Evolutionary conservation across 305 asterid species (phyloP).

Genomic region (Fraxinus latifolia): DNA sequence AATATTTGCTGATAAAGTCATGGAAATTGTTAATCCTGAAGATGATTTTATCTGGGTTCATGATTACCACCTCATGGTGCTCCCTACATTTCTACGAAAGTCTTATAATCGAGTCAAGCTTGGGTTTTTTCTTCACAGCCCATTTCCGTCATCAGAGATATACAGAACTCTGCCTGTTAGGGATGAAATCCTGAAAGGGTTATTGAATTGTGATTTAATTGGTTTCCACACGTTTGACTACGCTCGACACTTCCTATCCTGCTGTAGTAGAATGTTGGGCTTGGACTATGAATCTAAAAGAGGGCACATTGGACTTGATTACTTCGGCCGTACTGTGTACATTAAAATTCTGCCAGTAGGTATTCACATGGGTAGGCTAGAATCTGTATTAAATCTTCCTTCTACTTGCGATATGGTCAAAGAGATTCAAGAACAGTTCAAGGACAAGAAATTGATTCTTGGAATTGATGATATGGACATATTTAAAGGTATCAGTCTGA

Average conservation of each 20-base stretch:
- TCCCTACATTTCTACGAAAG: constrained; percentile 80
- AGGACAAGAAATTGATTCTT: too few species aligned
- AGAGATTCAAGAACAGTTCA: too few species aligned
- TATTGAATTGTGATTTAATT: constrained; percentile 68
- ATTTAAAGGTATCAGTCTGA: too few species aligned
- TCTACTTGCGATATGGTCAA: too few species aligned
- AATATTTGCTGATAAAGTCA: constrained; percentile 67
- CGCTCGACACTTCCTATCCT: constrained; percentile 54
- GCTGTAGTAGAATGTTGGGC: too few species aligned
- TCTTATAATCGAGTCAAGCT: constrained; percentile 69
- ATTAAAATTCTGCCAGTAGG: too few species aligned
- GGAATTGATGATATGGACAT: too few species aligned
- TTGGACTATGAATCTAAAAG: too few species aligned
- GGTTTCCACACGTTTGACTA: constrained; percentile 90
- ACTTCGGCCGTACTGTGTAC: too few species aligned
- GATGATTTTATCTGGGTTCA: constrained; percentile 83
- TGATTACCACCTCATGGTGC: constrained; percentile 90
- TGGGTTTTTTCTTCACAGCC: constrained; percentile 87
- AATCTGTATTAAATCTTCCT: too few species aligned
- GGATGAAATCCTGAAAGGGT: constrained; percentile 76
- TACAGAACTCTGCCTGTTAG: constrained; percentile 81
- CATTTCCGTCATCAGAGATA: constrained; percentile 88
- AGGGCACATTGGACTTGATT: too few species aligned
- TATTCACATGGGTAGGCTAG: too few species aligned
- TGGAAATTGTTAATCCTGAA: constrained; percentile 83